Conservation (phyloP, 306 rosid genomes). For the Sindora glabra region DNA sequence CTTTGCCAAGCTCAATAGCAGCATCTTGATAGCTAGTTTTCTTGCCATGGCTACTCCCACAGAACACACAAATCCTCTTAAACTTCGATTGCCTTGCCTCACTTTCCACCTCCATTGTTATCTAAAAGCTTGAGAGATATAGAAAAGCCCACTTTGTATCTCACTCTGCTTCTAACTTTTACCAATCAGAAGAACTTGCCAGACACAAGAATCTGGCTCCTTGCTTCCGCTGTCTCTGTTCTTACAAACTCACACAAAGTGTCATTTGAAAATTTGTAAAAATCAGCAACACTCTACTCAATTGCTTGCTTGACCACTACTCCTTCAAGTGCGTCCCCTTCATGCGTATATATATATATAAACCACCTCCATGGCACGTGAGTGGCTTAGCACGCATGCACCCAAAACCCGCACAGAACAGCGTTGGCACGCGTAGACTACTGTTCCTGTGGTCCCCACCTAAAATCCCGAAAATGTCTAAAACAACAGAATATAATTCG, state of each 20-base stretch:
- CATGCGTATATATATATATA: no score
- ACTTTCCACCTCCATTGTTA: conserved; percentile 55
- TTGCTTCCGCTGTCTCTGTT: conserved; percentile 18
- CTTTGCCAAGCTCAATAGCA: conserved; percentile 45
- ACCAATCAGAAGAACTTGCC: no score
- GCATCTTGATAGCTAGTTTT: conserved; percentile 41
- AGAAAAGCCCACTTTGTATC: no score
- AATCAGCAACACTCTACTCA: no score
- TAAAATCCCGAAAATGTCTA: no score
- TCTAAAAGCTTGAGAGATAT: no score
- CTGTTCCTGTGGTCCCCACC: conserved; percentile 24
- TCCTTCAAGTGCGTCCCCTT: no score
- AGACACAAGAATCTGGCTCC: conserved; percentile 24
- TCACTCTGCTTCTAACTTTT: conserved; percentile 4
- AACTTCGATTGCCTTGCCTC: conserved; percentile 54
- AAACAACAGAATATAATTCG: no score
- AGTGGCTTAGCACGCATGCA: conserved; percentile 32
- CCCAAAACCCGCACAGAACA: neutral
- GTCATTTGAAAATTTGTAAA: conserved; percentile 17
- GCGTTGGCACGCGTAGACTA: conserved; percentile 61
- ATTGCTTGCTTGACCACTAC: no score
- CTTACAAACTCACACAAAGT: conserved; percentile 17
- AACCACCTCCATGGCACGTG: conserved; percentile 55
- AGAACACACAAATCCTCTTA: conserved; percentile 46
- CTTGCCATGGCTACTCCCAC: conserved; percentile 55